A percentile compares a stretch with the other conserved stretches of the same genome.
phyloP scores from a whole-genome alignment of 129 eudicot species.

The sunflower (Helianthus annuus) region HanXRQr2.0-SUNRISE NC_035444.2:9027849-9028348 shows the following conservation, averaged over 20 bases:
- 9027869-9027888: neutral
- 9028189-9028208: neutral
- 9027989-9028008: constrained; percentile 93
- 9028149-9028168: too few species aligned
- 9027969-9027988: constrained; percentile 66
- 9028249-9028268: neutral
- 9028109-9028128: neutral
- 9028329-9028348: constrained; percentile 61
- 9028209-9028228: neutral
- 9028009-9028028: constrained; percentile 75
- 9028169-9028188: neutral
- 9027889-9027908: neutral
- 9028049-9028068: constrained; percentile 67
- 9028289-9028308: constrained; percentile 51
- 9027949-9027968: constrained; percentile 29
- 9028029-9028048: constrained; percentile 76
- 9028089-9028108: neutral
- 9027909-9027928: neutral
- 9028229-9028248: neutral
- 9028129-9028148: too few species aligned
- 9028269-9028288: neutral
- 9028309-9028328: constrained; percentile 81
- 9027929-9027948: neutral
- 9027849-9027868: neutral
- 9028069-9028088: constrained; percentile 63